Base-by-base conservation (phyloP, 371 early-diverging fungal species). In the Catenaria anguillulae region DNA sequence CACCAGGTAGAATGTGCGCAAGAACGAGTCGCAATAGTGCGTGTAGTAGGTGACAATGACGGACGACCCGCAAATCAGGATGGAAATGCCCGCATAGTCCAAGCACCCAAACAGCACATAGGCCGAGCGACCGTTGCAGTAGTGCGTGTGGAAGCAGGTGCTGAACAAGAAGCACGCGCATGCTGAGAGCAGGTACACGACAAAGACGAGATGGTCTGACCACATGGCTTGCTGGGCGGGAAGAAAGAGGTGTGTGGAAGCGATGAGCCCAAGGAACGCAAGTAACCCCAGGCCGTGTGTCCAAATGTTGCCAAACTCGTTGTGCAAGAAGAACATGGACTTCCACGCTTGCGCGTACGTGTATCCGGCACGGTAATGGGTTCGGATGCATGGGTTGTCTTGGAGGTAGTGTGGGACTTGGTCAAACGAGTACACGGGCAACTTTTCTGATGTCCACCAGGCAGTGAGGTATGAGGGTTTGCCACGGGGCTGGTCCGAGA, bases 301-400 rank as follows among this genome's bases (percentile, higher is more conserved):
- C 81, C 82, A 83, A 35, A 84, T 84, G 63, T 85, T 84, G 65
- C 79, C 71, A 1, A 84, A 84, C 69, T 85, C 84, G 40, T 85
- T 85, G 64, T 85, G 86, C 37, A 84, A 65, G 64, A 65, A 71
- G 70, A 85, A 84, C 46, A 85, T 80, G 23, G 35, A 34, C 35
- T 23, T 24, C 56, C 56, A 56, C 35, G 56, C 15, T 0, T 56
- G 23, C 23, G 21, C 23, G 23, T 24, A 24, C 37, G 56, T 24
- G 37, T 56, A 56, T 0, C 23, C 37, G 56, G 56, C 21, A 10
- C 56, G 56, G 24, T 56, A 56, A 24, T 36, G 29, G 23, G 26
- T 23, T 19, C 31, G 34, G n/a, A 56, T 56, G 37, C 31, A 21
- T 12, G n/a, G 29, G 37, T 56, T 56, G 56, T 56, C 56, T 36